These are phyloP conservation scores for Neofusicoccum umdonicola DNA, from an alignment of 2,329 filamentous ascomycete species.

Conservation along the genomic window DNA sequence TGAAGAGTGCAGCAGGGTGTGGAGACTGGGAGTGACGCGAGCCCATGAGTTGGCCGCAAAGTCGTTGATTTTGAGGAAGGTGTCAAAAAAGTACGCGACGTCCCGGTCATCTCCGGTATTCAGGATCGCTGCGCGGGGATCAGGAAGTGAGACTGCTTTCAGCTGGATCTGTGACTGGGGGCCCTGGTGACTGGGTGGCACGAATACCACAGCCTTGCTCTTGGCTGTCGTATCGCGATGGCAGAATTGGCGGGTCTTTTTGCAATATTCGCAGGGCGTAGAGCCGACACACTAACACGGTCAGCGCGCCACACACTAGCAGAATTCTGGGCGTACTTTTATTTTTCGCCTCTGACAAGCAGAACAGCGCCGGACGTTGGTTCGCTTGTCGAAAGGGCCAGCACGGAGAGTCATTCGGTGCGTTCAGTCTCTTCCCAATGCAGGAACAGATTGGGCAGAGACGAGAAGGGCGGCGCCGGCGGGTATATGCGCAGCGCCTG, in stretches of 20 bases:
- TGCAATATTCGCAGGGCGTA: constrained; percentile 2
- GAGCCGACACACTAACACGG: neutral
- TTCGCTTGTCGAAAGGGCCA: constrained; percentile 14
- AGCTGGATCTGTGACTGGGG: neutral
- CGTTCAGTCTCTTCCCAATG: neutral
- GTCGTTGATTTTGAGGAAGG: constrained; percentile 3
- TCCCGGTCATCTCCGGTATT: neutral
- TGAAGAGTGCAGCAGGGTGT: neutral
- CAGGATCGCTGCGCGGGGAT: neutral
- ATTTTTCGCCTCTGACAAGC: constrained; percentile 8
- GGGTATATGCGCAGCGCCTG: neutral
- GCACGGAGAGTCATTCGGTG: neutral
- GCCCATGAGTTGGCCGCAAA: neutral
- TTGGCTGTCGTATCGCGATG: neutral
- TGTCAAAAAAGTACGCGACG: neutral
- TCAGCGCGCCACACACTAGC: neutral
- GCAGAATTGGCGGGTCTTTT: constrained; percentile 4
- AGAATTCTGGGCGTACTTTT: neutral
- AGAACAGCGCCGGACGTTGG: neutral
- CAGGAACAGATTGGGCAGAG: neutral
- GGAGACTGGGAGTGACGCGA: neutral
- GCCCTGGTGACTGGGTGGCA: neutral
- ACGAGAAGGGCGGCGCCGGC: neutral
- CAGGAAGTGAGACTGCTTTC: neutral
- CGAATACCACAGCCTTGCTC: neutral